phyloP scores from a whole-genome alignment of 2,329 filamentous ascomycete species.

The Purpureocillium lavendulum region DNA sequence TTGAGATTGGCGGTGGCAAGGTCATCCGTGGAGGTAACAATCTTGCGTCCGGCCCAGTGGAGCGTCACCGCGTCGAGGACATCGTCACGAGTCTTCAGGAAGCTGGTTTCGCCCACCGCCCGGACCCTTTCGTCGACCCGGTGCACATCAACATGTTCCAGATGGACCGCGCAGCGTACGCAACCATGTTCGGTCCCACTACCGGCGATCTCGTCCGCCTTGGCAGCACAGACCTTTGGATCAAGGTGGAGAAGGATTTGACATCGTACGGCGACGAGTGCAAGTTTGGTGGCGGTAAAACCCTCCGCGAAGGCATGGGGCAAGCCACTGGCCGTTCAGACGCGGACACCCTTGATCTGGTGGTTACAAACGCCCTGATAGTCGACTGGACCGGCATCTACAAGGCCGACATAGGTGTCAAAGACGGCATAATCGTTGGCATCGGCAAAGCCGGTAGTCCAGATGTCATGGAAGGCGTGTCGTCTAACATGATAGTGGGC shows the following conservation, averaged over 20 bases:
- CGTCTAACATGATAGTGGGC: slow-evolving; percentile 70
- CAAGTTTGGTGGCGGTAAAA: slow-evolving; percentile 92
- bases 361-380: slow-evolving; percentile 83
- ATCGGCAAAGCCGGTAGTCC: slow-evolving; percentile 95
- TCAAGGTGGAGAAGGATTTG: slow-evolving; percentile 79
- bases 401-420: slow-evolving; percentile 94
- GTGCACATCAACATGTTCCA: slow-evolving; percentile 52
- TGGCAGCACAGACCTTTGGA: slow-evolving; percentile 80
- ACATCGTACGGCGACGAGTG: slow-evolving; percentile 89
- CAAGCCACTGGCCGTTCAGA: slow-evolving; percentile 74
- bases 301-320: slow-evolving; percentile 89
- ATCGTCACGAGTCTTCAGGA: slow-evolving; percentile 60
- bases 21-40: slow-evolving; percentile 79
- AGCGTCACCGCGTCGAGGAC: slow-evolving; percentile 51
- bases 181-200: slow-evolving; percentile 87
- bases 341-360: slow-evolving; percentile 67
- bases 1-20: slow-evolving; percentile 76
- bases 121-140: slow-evolving; percentile 51
- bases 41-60: slow-evolving; percentile 65
- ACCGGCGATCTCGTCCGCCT: slow-evolving; percentile 78
- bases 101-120: slow-evolving; percentile 70
- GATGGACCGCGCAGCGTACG: slow-evolving; percentile 73
- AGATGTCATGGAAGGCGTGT: slow-evolving; percentile 90
- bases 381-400: slow-evolving; percentile 90
- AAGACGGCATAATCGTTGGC: slow-evolving; percentile 73